Evolutionary conservation across 2,329 filamentous ascomycete genomes (phyloP).

Genomic region (Raffaelea arxii): DNA sequence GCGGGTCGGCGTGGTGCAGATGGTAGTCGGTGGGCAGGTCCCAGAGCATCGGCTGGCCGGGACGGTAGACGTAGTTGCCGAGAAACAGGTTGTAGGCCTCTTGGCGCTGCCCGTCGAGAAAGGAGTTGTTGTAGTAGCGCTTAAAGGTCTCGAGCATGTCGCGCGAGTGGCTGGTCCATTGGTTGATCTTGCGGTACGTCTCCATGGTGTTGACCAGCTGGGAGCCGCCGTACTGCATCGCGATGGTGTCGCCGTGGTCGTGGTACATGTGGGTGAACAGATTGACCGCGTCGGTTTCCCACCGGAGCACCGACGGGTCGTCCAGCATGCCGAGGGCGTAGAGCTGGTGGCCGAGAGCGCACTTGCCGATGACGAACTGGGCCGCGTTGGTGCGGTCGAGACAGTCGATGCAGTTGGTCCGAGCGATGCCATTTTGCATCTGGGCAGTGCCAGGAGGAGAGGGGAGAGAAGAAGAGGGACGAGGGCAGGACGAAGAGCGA

Average conservation of each 20-base stretch:
- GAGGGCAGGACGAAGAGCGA: no score
- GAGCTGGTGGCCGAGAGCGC: conserved; percentile 83
- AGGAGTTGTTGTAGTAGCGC: conserved; percentile 94
- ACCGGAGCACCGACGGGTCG: conserved; percentile 66
- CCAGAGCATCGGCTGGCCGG: conserved; percentile 93
- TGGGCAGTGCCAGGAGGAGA: conserved; percentile 35
- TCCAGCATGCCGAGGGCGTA: conserved; percentile 83
- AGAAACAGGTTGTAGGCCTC: conserved; percentile 97
- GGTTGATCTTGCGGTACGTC: conserved; percentile 96
- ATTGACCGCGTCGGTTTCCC: conserved; percentile 92
- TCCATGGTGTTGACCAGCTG: conserved; percentile 99
- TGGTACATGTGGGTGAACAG: conserved; percentile 98
- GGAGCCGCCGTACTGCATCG: conserved; percentile 93
- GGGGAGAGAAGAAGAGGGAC: neutral
- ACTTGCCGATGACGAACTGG: conserved; percentile 94
- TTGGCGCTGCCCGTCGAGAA: conserved; percentile 93
- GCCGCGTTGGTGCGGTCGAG: conserved; percentile 94
- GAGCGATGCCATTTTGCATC: conserved; percentile 83
- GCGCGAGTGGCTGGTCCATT: conserved; percentile 94
- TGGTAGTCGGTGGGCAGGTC: conserved; percentile 93
- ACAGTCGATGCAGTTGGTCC: conserved; percentile 97
- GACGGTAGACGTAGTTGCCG: conserved; percentile 83
- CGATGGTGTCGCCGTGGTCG: conserved; percentile 94
- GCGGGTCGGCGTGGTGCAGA: conserved; percentile 80
- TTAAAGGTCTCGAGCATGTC: conserved; percentile 99